Percentiles rank a stretch among this genome's conserved stretches.
These are phyloP conservation scores for Beta macrorhiza DNA, from an alignment of 179 eudicot species.

Conservation along the genomic window DNA sequence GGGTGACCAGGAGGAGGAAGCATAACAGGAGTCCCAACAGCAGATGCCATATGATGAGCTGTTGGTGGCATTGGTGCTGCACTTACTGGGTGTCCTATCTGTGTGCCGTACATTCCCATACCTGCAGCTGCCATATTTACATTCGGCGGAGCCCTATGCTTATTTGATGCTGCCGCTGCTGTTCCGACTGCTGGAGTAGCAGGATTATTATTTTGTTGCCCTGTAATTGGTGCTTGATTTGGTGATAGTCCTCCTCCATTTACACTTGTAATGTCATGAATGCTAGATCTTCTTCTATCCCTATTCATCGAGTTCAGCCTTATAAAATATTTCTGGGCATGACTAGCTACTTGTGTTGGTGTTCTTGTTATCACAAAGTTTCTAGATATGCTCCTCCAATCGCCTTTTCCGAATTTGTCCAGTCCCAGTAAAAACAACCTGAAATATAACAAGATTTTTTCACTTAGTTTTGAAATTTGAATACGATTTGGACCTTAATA, in stretches of 20 bases:
- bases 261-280: conserved; percentile 75
- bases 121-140: conserved; percentile 47
- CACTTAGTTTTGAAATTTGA: background rate
- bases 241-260: conserved; percentile 52
- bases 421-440: conserved; percentile 77
- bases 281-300: conserved; percentile 78
- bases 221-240: conserved; percentile 66
- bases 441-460: conserved; percentile 5
- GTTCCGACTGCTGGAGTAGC: conserved; percentile 34
- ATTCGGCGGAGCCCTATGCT: conserved; percentile 51
- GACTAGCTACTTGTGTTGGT: conserved; percentile 91
- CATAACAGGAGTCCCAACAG: conserved; percentile 86
- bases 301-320: conserved; percentile 81
- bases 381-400: conserved; percentile 90
- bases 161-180: conserved; percentile 31
- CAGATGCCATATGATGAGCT: conserved; percentile 58
- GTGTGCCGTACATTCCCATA: conserved; percentile 74
- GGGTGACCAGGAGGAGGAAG: conserved; percentile 67
- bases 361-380: conserved; percentile 80
- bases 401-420: conserved; percentile 88
- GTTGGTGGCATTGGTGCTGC: conserved; percentile 35
- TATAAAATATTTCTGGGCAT: conserved; percentile 87
- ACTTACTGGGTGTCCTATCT: conserved; percentile 70
- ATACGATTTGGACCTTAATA: background rate
- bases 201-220: conserved; percentile 43